Evolutionary conservation across 192 early-diverging fungal species (phyloP), one percentile per base, ranked within the genome.

Genomic region (Coemansia sp.): DNA sequence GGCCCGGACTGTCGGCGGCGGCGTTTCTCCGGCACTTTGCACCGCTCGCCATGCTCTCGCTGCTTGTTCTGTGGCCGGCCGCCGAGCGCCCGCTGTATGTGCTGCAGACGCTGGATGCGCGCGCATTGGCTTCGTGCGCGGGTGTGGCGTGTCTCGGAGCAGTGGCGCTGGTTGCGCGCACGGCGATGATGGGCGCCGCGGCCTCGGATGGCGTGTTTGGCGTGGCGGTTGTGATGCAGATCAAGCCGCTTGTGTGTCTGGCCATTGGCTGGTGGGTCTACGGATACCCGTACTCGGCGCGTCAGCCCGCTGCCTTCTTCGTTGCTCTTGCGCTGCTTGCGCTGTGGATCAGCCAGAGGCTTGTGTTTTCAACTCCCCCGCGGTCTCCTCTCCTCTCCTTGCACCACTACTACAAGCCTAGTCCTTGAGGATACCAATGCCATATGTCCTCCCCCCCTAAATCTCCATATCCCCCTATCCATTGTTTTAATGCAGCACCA

Each of bases 211-310:
- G 78, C 22, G 45, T 57, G 0, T 63, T 69, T 22, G 78, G 78
- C 36, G 72, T 80, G 0, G 73, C 72, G 0, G 60, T 67, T 7
- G 12, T 71, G 1, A 19, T 41, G 18, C 73, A 74, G 54, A 41
- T 65, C n/a, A 60, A 66, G 8, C 37, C 69, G 3, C 52, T 75
- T 18, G 56, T 58, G 18, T 80, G 73, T 42, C 36, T 80, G 40
- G 73, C 56, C 18, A 51, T 80, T 21, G 78, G 78, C 11, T 80
- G 78, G 78, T 80, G 78, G 78, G n/a, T 26, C 1, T 80, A 71
- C 48, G 78, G 69, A 4, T 80, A 72, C 21, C 41, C 42, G 2
- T 45, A 69, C 49, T 59, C 43, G 52, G 5, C 52, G 19, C 37
- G 71, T 22, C 78, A 80, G 46, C 19, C 62, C 11, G 43, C 43